Evolutionary conservation across 495 filamentous ascomycete genomes (phyloP), one percentile per base, ranked within the genome.

Genomic region (Viridothelium virens): DNA sequence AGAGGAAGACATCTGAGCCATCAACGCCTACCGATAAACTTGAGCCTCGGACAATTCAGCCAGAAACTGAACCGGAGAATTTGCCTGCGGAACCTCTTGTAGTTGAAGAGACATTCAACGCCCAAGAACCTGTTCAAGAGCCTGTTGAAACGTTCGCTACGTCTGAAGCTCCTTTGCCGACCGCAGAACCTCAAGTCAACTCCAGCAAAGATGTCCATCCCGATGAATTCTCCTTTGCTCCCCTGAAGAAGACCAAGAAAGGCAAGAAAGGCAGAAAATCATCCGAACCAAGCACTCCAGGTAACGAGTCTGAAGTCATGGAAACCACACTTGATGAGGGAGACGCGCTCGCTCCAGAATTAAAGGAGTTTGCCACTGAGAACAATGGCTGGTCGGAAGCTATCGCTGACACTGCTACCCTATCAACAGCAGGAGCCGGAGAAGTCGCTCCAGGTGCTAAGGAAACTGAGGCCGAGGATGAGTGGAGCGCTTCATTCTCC

Each of bases 1-100:
- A 41, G 6, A 72, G 64, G 46, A 68, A 65, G 10, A 41, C 37
- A 33, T 59, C 53, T 36, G 25, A 36, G 31, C 18, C 31, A 34
- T 59, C 53, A 36, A 34, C 53, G 14, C 53, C 53, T 34, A 6
- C 53, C 31, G 9, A 33, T 59, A 31, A 59, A 36, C 7, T 2
- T 2, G 53, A 59, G 5, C 18, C 53, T 7, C 53, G 7, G 36
- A 7, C 10, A 3, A 4, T 59, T 31, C 25, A 59, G 53, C 11
- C n/a, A 9, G 31, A 5, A 59, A 14, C 18, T 11, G 5, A 6
- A 7, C 14, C 53, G 14, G 9, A 33, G 7, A 14, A 14, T 9
- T 2, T 7, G 41, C 41, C 41, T 14, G 41, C 14, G 7, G 6
- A 7, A 44, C 14, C 41, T 44, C 14, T 14, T 7, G 14, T 7